Conservation (phyloP, 805 yeast species). For the Cyberlindnera mrakii region DNA sequence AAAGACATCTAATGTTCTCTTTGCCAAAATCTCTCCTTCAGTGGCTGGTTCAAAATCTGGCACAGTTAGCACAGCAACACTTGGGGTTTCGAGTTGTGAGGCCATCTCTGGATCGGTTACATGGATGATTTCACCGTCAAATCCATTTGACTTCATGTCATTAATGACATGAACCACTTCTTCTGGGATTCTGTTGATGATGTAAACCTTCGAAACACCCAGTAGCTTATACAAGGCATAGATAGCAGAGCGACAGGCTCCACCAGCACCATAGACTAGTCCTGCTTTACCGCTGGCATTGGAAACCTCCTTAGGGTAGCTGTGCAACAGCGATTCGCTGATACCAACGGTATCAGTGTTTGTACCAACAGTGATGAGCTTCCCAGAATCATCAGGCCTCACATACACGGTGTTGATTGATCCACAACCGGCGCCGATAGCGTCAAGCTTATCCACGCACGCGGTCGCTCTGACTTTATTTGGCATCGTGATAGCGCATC, state of each 20-base stretch:
- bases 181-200: conserved; percentile 19
- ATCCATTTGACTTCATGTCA: conserved; percentile 18
- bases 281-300: conserved; percentile 15
- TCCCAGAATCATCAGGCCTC: conserved; percentile 4
- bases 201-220: conserved; percentile 21
- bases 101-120: conserved; percentile 19
- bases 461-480: conserved; percentile 19
- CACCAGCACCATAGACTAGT: conserved; percentile 23
- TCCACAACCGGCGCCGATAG: conserved; percentile 22
- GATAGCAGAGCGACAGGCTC: conserved; percentile 24
- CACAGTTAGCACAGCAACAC: conserved; percentile 18
- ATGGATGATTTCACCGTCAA: conserved; percentile 22
- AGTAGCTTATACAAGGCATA: conserved; percentile 19
- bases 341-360: conserved; percentile 24
- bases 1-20: conserved; percentile 20
- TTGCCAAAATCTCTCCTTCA: conserved; percentile 16
- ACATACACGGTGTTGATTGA: conserved; percentile 23
- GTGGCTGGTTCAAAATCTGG: conserved; percentile 19
- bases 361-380: conserved; percentile 17
- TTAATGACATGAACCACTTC: conserved; percentile 15
- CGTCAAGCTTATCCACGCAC: conserved; percentile 17
- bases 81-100: conserved; percentile 10
- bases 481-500: conserved; percentile 23
- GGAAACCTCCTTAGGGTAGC: conserved; percentile 15
- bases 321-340: conserved; percentile 15